phyloP scores from a whole-genome alignment of 2,329 filamentous ascomycete genomes.

The Drechslerella stenobrocha region DNA sequence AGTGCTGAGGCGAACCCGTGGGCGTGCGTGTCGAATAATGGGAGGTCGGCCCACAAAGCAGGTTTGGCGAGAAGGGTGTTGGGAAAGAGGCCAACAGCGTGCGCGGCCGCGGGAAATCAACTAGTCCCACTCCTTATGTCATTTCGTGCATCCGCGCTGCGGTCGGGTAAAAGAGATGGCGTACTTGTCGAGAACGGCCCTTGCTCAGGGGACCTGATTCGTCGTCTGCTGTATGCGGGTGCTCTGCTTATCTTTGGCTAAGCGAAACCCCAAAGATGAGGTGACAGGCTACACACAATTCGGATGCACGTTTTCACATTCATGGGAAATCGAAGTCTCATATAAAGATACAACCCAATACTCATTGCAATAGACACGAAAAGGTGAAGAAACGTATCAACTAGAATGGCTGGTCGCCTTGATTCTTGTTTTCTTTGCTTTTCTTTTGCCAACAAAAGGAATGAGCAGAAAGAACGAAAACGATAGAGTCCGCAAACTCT shows the following conservation, averaged over 20 bases:
- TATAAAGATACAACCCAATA: slow-evolving; percentile 40
- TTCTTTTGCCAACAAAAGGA: not conserved
- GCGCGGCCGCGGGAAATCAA: not conserved
- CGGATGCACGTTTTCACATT: not conserved
- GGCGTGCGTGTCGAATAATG: too few species aligned
- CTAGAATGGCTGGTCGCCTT: not conserved
- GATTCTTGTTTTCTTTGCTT: not conserved
- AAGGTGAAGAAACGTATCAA: not conserved
- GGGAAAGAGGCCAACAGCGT: slow-evolving; percentile 1
- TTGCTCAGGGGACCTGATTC: slow-evolving; percentile 23
- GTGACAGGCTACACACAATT: not conserved
- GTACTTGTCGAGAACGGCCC: not conserved
- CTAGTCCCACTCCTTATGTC: slow-evolving; percentile 31
- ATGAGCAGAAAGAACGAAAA: not conserved
- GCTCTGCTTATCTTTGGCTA: slow-evolving; percentile 7
- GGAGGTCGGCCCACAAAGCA: too few species aligned
- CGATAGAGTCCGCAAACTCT: not conserved
- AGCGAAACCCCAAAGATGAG: slow-evolving; percentile 14
- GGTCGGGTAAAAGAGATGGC: slow-evolving; percentile 2
- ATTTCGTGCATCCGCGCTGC: slow-evolving; percentile 28
- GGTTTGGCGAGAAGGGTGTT: too few species aligned
- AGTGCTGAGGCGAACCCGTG: too few species aligned
- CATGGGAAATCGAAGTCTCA: slow-evolving; percentile 18
- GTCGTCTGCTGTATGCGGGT: not conserved
- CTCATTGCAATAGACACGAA: not conserved